These are phyloP conservation scores for Dispira simplex DNA, from an alignment of 192 early-diverging fungal species.

Conservation along the genomic window DNA sequence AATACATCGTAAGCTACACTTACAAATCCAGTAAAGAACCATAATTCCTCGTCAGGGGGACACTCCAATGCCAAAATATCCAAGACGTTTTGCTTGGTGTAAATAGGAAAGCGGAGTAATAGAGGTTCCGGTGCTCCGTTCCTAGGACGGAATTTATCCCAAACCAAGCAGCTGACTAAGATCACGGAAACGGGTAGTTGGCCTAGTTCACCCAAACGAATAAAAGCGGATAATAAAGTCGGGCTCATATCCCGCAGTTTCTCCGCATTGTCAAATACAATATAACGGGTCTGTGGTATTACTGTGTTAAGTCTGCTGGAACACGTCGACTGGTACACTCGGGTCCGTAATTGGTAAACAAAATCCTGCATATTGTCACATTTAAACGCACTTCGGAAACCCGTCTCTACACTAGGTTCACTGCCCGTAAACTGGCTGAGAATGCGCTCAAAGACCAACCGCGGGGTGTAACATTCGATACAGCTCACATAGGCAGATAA, in stretches of 20 bases:
- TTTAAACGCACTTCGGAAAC: slow-evolving; percentile 27
- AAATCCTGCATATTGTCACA: slow-evolving; percentile 63
- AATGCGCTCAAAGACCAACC: slow-evolving; percentile 62
- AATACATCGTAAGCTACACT: slow-evolving; percentile 73
- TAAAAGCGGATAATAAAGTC: slow-evolving; percentile 45
- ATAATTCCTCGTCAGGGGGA: slow-evolving; percentile 31
- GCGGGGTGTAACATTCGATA: slow-evolving; percentile 56
- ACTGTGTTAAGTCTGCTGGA: background rate
- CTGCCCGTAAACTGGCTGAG: slow-evolving; percentile 45
- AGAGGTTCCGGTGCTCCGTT: slow-evolving; percentile 44
- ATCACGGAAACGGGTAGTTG: slow-evolving; percentile 47
- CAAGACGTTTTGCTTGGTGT: slow-evolving; percentile 51
- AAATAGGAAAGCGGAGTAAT: slow-evolving; percentile 55
- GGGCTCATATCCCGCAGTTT: slow-evolving; percentile 52
- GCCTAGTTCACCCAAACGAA: slow-evolving; percentile 54
- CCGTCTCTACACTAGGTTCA: slow-evolving; percentile 27
- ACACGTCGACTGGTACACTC: slow-evolving; percentile 2
- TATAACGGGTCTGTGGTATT: background rate
- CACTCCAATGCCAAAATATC: slow-evolving; percentile 59
- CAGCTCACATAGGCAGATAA: slow-evolving; percentile 47
- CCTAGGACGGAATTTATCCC: slow-evolving; percentile 62
- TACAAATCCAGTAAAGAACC: slow-evolving; percentile 58
- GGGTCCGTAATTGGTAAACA: slow-evolving; percentile 22
- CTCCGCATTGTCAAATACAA: slow-evolving; percentile 66
- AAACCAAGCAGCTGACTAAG: slow-evolving; percentile 53